phyloP scores from a whole-genome alignment of 192 early-diverging fungal genomes.

The Mortierella claussenii region DNA sequence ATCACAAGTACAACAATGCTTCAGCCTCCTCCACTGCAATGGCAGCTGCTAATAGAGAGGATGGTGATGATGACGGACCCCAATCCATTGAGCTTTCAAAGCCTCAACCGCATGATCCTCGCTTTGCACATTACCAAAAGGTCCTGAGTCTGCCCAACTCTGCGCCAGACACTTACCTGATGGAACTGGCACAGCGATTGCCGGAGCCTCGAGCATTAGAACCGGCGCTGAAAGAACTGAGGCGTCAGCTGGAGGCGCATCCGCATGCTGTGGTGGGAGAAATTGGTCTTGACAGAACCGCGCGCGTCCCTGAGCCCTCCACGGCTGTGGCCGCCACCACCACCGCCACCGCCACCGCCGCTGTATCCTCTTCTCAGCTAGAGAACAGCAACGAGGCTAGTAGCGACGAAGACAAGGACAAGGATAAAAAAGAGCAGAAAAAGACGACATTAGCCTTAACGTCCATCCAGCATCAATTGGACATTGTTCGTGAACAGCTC shows the following conservation, averaged over 20 bases:
- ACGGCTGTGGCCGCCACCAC: neutral
- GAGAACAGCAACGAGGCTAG: neutral
- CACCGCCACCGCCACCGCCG: neutral
- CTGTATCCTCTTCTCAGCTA: too few species aligned
- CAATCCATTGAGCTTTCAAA: neutral
- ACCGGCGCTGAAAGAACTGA: conserved; percentile 43
- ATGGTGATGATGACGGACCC: neutral
- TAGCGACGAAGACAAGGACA: too few species aligned
- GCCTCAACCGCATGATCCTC: neutral
- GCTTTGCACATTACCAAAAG: conserved; percentile 22
- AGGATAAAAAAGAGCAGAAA: conserved; percentile 17
- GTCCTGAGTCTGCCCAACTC: conserved; percentile 36
- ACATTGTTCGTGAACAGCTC: conserved; percentile 73
- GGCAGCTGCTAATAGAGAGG: neutral
- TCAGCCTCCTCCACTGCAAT: neutral
- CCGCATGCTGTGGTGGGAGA: conserved; percentile 67
- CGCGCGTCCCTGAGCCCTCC: conserved; percentile 45
- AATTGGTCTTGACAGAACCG: conserved; percentile 71
- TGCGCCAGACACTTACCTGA: conserved; percentile 21
- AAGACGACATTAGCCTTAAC: conserved; percentile 57
- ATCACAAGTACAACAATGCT: neutral
- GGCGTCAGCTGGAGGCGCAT: conserved; percentile 45
- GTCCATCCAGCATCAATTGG: conserved; percentile 59
- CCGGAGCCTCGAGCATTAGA: conserved; percentile 40
- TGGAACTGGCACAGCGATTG: conserved; percentile 18